Evolutionary conservation across 176 grass and related monocot species (phyloP), one percentile per base, ranked within the genome.

Genomic region (Carex scoparia): DNA sequence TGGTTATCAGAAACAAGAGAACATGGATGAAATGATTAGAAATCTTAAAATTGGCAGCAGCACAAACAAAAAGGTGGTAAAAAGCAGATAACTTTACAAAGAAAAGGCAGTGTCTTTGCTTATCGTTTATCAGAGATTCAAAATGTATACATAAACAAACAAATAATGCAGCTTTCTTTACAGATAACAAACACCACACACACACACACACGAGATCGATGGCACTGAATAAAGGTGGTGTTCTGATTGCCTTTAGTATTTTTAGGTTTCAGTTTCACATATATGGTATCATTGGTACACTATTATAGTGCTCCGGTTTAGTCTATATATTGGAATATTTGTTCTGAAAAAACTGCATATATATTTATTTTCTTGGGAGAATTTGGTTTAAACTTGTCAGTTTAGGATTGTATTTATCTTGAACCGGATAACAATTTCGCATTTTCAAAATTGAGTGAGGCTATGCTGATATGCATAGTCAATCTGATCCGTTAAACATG

Each of bases 21-120:
- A 57, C 74, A 78, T 78, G 74, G 74, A 83, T 83, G 81, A 13
- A 51, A 83, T 83, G 81, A 83, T 83, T 83, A 49, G 38, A 46
- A 68, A 67, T 83, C 80, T 83, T 11, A 16, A 31, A 49, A 83
- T 83, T 54, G 38, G 11, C 61, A 67, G 3, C 18, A 83, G n/a
- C 80, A 83, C 79, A 81, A 19, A 83, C 60, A 69, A 67, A 68
- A 83, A 68, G 63, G 18, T 66, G 6, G 9, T 18, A 69, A 83
- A 83, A 83, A 83, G 81, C 40, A 69, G 28, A 27, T 30, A 83
- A 49, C 81, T 83, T 83, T 83, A 65, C 81, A 55, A 49, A 69
- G 12, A 69, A 67, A 63, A 66, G 61, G 56, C 59, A 35, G 11
- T 46, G 12, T 83, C 31, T 63, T 63, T 42, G 16, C 57, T 72